Evolutionary conservation across 2,329 filamentous ascomycete species (phyloP), one percentile per base, ranked within the genome.

Genomic region (Aspergillus novofumigatus): DNA sequence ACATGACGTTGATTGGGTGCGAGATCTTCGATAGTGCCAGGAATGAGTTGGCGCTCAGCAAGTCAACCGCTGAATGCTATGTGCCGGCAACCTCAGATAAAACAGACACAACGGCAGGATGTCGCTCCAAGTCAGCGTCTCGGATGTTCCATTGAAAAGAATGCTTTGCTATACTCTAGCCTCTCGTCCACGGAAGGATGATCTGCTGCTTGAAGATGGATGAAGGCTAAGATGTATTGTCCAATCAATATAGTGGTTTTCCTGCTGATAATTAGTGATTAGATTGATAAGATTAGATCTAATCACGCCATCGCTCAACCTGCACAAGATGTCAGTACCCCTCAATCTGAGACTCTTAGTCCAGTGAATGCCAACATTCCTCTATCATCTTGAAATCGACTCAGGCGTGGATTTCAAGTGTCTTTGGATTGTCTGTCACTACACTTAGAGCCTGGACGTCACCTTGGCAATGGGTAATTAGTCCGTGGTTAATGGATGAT

Each of bases 241-340:
- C 32, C 32, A 35, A 35, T 35, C 32, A 35, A 6, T 17, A 29
- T 29, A 29, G 9, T 10, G 28, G 28, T 29, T 11, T 38, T 38
- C 14, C 32, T 38, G 28, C 20, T 23, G 17, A 42, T 29, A 54
- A 50, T 25, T 35, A 55, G 44, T 52, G 62, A 62, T 63, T 54
- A 60, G 56, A 62, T 63, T 53, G 62, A 63, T 63, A 62, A 63
- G 58, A 60, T 60, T 49, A 59, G 58, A 62, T 63, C 51, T 4
- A 26, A 25, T 44, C 44, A 47, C 44, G 44, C 44, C 20, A 47
- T 47, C 44, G 44, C 44, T 0, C 32, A 17, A 14, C 29, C 29
- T 35, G 29, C 29, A 35, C 29, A 1, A 35, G 11, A 38, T 5
- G 32, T 38, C 14, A 29, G 1, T 29, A 11, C 10, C 28, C 28